Conservation (phyloP, 768 basidiomycete species). For the Suillus sp. region DNA sequence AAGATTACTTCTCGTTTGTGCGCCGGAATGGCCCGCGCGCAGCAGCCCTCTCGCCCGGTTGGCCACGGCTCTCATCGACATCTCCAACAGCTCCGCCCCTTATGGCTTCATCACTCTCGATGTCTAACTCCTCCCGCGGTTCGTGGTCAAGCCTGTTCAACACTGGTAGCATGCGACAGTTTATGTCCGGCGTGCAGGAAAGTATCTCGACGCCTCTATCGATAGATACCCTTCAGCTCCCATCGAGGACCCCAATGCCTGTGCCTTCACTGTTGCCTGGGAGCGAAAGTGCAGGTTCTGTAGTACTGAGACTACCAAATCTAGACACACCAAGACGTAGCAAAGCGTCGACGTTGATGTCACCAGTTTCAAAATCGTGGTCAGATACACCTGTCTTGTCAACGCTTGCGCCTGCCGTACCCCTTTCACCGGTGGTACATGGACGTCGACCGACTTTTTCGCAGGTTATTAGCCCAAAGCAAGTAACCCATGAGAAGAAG, state of each 20-base stretch:
- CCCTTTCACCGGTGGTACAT: constrained; percentile 46
- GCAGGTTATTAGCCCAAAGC: constrained; percentile 39
- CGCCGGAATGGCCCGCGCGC: constrained; percentile 39
- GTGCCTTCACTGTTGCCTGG: constrained; percentile 29
- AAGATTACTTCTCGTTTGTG: constrained; percentile 62
- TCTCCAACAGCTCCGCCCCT: constrained; percentile 45
- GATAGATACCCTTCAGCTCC: constrained; percentile 21
- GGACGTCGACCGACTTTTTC: constrained; percentile 43
- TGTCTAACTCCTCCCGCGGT: constrained; percentile 67
- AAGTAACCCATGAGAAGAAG: constrained; percentile 39
- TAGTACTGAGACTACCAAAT: constrained; percentile 23
- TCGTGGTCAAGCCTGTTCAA: constrained; percentile 85
- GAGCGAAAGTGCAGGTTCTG: constrained; percentile 18
- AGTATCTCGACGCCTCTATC: constrained; percentile 42
- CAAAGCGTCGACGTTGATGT: constrained; percentile 26
- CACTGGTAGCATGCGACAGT: constrained; percentile 64
- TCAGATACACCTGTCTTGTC: constrained; percentile 47
- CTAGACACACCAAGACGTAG: constrained; percentile 33
- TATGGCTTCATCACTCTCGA: constrained; percentile 42
- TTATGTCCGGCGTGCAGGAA: constrained; percentile 64
- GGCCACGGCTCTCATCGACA: constrained; percentile 50
- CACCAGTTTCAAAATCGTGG: constrained; percentile 55
- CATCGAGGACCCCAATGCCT: constrained; percentile 16
- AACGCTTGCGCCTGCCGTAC: constrained; percentile 32
- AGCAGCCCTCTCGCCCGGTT: constrained; percentile 49